Base-by-base conservation (phyloP, 768 basidiomycete species). In the Podaxis sp. region DNA sequence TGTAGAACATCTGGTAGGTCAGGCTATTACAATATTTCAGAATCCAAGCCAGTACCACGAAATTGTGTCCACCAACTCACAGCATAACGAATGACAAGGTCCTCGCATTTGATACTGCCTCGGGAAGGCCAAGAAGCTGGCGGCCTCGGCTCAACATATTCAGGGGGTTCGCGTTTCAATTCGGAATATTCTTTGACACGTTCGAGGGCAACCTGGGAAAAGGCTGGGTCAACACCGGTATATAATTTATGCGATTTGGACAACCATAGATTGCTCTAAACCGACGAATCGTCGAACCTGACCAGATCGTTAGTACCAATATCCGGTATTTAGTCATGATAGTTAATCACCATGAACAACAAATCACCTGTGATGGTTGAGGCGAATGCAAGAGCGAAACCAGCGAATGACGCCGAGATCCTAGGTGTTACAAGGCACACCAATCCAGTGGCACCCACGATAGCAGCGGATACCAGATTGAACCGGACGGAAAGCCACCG, bases 181-280 rank as follows among this genome's bases (percentile, higher is more conserved):
- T 94, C 91, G 3, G 93, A 90, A 72, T 90, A 96, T 76, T 96
- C 95, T 71, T 95, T 95, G 72, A 96, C 85, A 57, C 95, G 89
- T 73, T 96, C 94, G 39, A 94, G 76, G 36, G 92, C 88, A 66
- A 93, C 90, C 90, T 91, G 59, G 15, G 53, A 33, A 42, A 12
- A 39, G 39, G 26, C 36, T 49, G 40, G 19, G 54, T 52, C 22
- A 57, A 28, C 22, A 68, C 7, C n/a, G 39, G 22, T 17, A 2
- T 39, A 33, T 33, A 36, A 4, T 11, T 17, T 26, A 48, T 8
- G 19, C 28, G 9, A 26, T n/a, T 15, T 19, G 7, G 17, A 65
- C 76, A 63, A 92, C 95, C 93, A 97, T 95, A 12, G 90, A 90
- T 74, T 97, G 95, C 70, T 97, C 94, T 19, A 96, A 78, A 19